Evolutionary conservation across 805 yeast species (phyloP).

Genomic region (Hanseniaspora taiwanica): DNA sequence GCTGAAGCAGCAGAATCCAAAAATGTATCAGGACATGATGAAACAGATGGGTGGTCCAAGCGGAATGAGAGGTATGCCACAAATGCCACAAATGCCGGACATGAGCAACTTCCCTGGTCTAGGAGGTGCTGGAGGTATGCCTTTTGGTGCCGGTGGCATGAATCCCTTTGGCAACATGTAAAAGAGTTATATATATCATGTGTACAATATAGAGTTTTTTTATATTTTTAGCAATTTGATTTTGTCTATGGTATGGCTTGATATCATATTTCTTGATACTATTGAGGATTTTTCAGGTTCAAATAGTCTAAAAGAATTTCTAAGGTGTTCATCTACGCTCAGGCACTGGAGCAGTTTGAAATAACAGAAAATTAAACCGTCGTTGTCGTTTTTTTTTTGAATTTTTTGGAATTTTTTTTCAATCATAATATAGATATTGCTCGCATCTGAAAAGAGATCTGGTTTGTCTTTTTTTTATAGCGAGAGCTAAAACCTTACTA

Average conservation of each 20-base stretch:
- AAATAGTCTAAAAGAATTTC: not conserved
- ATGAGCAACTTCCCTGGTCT: constrained; percentile 24
- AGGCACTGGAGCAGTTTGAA: no score
- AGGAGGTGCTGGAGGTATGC: constrained; percentile 51
- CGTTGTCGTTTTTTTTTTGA: not conserved
- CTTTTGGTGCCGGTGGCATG: constrained; percentile 51
- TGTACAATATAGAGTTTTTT: no score
- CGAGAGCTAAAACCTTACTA: no score
- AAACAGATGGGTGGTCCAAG: constrained; percentile 49
- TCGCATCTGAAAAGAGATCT: no score
- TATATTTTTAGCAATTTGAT: no score
- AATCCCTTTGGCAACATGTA: constrained; percentile 18
- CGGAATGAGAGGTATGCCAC: constrained; percentile 3
- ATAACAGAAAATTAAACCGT: no score
- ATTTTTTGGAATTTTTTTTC: not conserved
- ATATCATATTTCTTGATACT: no score
- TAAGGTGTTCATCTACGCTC: no score
- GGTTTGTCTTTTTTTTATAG: not conserved
- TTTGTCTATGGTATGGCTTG: no score
- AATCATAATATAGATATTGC: no score
- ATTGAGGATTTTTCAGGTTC: not conserved
- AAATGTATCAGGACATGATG: constrained; percentile 63
- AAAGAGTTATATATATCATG: no score
- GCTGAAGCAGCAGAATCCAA: constrained; percentile 50
- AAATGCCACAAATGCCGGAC: constrained; percentile 13